These are phyloP conservation scores for Inga leiocalycina DNA, from an alignment of 306 rosid species.

Conservation along the genomic window DNA sequence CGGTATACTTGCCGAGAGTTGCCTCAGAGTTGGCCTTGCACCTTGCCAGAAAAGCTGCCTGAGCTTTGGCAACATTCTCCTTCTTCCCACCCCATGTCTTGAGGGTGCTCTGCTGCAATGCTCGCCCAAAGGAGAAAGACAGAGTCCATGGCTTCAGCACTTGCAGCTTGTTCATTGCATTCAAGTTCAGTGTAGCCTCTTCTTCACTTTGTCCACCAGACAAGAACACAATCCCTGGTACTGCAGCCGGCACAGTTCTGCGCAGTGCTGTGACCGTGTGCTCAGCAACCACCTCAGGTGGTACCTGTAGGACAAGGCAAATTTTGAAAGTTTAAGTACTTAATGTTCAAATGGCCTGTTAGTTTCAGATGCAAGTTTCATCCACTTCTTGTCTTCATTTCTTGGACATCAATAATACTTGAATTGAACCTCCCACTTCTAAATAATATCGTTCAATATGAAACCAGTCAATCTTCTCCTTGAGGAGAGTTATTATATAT, in stretches of 20 bases:
- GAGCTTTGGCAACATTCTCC: slow-evolving; percentile 65
- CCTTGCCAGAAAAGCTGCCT: slow-evolving; percentile 55
- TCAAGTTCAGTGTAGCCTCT: slow-evolving; percentile 64
- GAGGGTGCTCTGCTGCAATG: slow-evolving; percentile 73
- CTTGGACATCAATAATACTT: not conserved
- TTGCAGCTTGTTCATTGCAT: slow-evolving; percentile 64
- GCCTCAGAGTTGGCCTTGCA: slow-evolving; percentile 73
- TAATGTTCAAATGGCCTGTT: not conserved
- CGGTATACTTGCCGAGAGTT: slow-evolving; percentile 56
- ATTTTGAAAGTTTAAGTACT: not conserved
- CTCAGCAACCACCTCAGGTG: slow-evolving; percentile 57
- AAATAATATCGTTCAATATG: not conserved
- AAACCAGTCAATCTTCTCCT: not conserved
- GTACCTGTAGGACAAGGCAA: slow-evolving; percentile 39
- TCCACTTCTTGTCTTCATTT: not conserved
- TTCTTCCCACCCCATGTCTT: slow-evolving; percentile 72
- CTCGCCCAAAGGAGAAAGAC: slow-evolving; percentile 76
- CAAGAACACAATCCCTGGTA: slow-evolving; percentile 65
- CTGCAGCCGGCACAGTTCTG: slow-evolving; percentile 72
- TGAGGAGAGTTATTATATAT: not conserved
- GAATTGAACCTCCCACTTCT: not conserved
- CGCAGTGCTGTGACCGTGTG: slow-evolving; percentile 69
- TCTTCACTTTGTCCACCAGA: slow-evolving; percentile 85
- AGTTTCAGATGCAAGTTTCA: not conserved
- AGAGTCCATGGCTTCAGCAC: slow-evolving; percentile 74